Evolutionary conservation across 768 basidiomycete genomes (phyloP), one percentile per base, ranked within the genome.

Genomic region (Naganishia kalamii): DNA sequence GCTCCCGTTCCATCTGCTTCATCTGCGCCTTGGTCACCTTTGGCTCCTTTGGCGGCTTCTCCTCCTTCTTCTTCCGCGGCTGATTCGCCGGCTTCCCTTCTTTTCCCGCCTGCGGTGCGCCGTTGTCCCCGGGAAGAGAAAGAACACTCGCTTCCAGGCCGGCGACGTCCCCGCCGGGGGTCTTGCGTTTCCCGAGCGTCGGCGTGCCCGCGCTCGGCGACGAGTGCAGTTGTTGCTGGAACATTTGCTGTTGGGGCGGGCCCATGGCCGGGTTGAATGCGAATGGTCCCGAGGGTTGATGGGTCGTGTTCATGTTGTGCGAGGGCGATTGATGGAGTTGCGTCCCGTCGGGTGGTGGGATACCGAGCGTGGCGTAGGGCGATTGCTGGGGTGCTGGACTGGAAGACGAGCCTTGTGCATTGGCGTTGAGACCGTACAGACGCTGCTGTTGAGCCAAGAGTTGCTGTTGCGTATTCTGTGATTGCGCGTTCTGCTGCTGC

Each of bases 241-340:
- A 21, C 35, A 65, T 54, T 63, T 48, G 50, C 35, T 68, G 57
- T 29, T 27, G 40, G 33, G 40, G 67, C 19, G 50, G 52, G 17
- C 30, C 41, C 46, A 44, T 46, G 0, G 74, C 12, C 19, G 43
- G 19, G 19, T 44, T 44, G 10, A 17, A 40, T 17, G 37, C 37
- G 37, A n/a, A 8, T 40, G 37, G 17, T 8, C 37, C 37, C 37
- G 37, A 40, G 17, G 37, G 71, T 52, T 71, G 35, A 65, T 68
- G 68, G 11, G 74, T 70, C 17, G 69, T 65, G 44, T 70, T 67
- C 60, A 41, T 61, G 27, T 72, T 69, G n/a, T 60, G 33, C 13
- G 54, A 46, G 40, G 67, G 69, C 48, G 67, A 68, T 32, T 63
- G 63, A 51, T 68, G 68, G 37, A 30, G 50, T 29, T 63, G 62